These are phyloP conservation scores for Boechera divaricarpa DNA, from an alignment of 345 rosid genomes.

Conservation along the genomic window DNA sequence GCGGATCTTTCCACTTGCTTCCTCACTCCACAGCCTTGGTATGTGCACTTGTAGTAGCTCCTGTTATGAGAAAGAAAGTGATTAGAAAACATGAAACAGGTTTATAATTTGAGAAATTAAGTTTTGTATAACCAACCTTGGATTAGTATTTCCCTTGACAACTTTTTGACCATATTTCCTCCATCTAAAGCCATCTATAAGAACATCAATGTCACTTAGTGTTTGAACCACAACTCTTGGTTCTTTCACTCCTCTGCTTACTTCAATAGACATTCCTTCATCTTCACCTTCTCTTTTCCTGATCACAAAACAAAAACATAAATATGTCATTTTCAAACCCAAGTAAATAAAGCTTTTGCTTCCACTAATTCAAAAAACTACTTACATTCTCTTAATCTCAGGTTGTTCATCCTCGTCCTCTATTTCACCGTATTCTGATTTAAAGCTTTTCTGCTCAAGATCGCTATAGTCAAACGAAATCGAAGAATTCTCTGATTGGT, in stretches of 20 bases:
- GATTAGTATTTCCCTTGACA: conserved; percentile 98
- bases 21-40: conserved; percentile 81
- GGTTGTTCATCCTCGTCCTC: conserved; percentile 82
- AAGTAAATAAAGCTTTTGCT: conserved; percentile 2
- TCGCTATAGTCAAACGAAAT: conserved; percentile 75
- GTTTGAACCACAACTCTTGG: conserved; percentile 98
- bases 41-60: conserved; percentile 97
- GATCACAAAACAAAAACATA: conserved; percentile 22
- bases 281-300: conserved; percentile 80
- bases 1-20: conserved; percentile 98
- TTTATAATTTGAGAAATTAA: not conserved
- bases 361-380: conserved; percentile 16
- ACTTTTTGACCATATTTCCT: conserved; percentile 99
- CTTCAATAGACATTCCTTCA: conserved; percentile 81
- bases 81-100: conserved; percentile 33
- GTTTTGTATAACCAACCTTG: conserved; percentile 56
- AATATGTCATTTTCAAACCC: conserved; percentile 4
- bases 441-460: conserved; percentile 67
- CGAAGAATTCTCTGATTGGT: conserved; percentile 83
- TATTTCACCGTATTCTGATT: conserved; percentile 61
- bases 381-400: conserved; percentile 86
- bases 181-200: conserved; percentile 96
- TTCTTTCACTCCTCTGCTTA: conserved; percentile 87
- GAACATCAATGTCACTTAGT: conserved; percentile 92
- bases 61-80: conserved; percentile 44